A percentile compares a stretch with the other conserved stretches of the same genome.
Conservation (phyloP, 306 rosid species). For the Datisca glomerata region DNA sequence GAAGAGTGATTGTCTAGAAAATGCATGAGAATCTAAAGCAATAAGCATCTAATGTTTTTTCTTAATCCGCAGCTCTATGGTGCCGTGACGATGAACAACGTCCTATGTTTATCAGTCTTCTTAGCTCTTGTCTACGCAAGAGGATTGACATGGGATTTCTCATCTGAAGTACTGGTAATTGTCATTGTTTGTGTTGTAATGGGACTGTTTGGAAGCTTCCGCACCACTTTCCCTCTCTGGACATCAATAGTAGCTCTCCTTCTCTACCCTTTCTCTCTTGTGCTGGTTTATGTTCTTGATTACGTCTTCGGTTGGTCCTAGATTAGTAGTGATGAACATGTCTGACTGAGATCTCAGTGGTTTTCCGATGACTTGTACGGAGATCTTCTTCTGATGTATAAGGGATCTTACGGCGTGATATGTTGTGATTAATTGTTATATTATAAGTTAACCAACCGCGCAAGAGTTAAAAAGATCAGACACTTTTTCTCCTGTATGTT, state of each 20-base stretch:
- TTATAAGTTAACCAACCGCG: too few species aligned
- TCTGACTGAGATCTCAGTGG: too few species aligned
- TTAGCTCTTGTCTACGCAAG: slow-evolving; percentile 70
- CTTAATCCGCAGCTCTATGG: slow-evolving; percentile 64
- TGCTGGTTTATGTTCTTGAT: slow-evolving; percentile 82
- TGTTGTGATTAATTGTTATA: too few species aligned
- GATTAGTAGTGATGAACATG: too few species aligned
- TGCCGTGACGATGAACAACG: slow-evolving; percentile 84
- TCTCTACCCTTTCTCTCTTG: slow-evolving; percentile 78
- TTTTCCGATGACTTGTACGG: too few species aligned
- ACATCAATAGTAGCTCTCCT: slow-evolving; percentile 61
- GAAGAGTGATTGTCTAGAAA: too few species aligned
- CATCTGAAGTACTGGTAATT: slow-evolving; percentile 80
- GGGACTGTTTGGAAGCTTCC: slow-evolving; percentile 76
- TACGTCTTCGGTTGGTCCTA: slow-evolving; percentile 78
- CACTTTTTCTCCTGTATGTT: too few species aligned
- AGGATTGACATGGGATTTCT: slow-evolving; percentile 87
- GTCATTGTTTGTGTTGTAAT: slow-evolving; percentile 55
- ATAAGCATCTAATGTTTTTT: not conserved
- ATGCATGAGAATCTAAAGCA: not conserved
- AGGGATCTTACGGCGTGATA: too few species aligned
- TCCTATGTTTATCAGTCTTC: slow-evolving; percentile 85
- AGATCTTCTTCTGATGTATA: too few species aligned
- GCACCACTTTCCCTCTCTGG: slow-evolving; percentile 86
- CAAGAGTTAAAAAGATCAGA: too few species aligned